Base-by-base conservation (phyloP, 1,284 basidiomycete genomes). In the Taiwanofungus camphoratus region DNA sequence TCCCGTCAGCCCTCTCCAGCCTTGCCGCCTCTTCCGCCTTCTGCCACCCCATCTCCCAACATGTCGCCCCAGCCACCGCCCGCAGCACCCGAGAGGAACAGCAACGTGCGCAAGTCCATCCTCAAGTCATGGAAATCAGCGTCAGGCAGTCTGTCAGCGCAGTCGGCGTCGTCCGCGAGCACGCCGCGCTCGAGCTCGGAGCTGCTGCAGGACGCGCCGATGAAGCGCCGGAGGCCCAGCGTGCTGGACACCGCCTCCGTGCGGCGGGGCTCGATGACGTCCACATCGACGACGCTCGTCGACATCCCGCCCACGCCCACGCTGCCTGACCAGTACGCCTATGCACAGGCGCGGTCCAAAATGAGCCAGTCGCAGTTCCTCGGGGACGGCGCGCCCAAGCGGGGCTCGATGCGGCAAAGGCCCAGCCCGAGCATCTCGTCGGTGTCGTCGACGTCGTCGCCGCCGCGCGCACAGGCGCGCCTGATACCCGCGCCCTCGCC, bases 91-190 rank as follows among this genome's bases (percentile, higher is more conserved):
- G 49, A 50, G 24, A 32, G 54, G 15, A 53, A 59, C 26, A 53
- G 46, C 42, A 50, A 44, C 33, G 68, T 67, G 34, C 76, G 80
- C 32, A 87, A 84, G 64, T 86, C 84, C 12, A 86, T 87, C 49
- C 61, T 86, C 50, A 85, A 85, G 58, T 66, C 68, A 11, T 77
- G 73, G 69, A 77, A 74, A 53, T 68, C 73, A 18, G 64, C 66
- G 11, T 58, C 64, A 4, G 62, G 63, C 24, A 56, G 49, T 15
- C 54, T 58, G 11, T 55, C 59, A 52, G 32, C 56, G 27, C 54
- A 49, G 41, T 50, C 60, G 43, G 45, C 46, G 20, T 35, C 54
- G 20, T 51, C 55, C 23, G 51, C 59, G 5, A 57, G 55, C 9
- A 52, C 52, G 12, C 53, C 53, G 15, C 55, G 66, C 54, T 53